Base-by-base conservation (phyloP, 2,329 filamentous ascomycete genomes). In the Sporothrix brasiliensis region DNA sequence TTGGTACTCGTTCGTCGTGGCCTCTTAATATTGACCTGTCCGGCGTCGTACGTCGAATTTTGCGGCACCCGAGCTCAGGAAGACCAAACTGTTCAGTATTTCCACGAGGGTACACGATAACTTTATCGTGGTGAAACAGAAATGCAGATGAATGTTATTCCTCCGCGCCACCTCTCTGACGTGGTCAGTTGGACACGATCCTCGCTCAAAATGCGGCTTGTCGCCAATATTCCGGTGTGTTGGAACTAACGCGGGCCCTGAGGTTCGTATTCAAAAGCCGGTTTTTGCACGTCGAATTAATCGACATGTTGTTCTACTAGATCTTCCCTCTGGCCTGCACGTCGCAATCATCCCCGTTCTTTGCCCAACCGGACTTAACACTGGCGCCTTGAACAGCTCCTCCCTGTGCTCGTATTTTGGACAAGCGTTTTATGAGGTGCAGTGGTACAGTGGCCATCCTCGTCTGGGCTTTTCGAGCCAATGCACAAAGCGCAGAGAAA, bases 271-370 rank as follows among this genome's bases (percentile, higher is more conserved):
- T 27, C 39, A 61, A 63, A 63, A 63, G n/a, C 39, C 39, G 39
- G 39, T 19, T 63, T 63, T 61, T 63, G 4, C 58, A 63, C 47
- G 14, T 63, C 58, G 44, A 63, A n/a, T n/a, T n/a, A 61, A 47
- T 63, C 39, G 58, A 63, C 4, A 63, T 63, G 44, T 61, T 61
- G 56, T 39, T 61, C 34, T 61, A 39, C 56, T n/a, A n/a, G 56
- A 61, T 61, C 56, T 61, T 61, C 56, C 24, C 19, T 44, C 19
- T 9, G 4, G 4, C 34, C 34, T 61, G 58, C 58, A 63, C 39
- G 3, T 63, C 58, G 13, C 41, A 63, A 63, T 63, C 58, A 63
- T 10, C 19, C 39, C 58, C 58, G 21, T 34, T 27, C 21, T 44
- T 47, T 11, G 16, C 16, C 39, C 58, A 47, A 39, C 58, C 24